phyloP scores from a whole-genome alignment of 495 filamentous ascomycete species.

The Parathielavia appendiculata region DNA sequence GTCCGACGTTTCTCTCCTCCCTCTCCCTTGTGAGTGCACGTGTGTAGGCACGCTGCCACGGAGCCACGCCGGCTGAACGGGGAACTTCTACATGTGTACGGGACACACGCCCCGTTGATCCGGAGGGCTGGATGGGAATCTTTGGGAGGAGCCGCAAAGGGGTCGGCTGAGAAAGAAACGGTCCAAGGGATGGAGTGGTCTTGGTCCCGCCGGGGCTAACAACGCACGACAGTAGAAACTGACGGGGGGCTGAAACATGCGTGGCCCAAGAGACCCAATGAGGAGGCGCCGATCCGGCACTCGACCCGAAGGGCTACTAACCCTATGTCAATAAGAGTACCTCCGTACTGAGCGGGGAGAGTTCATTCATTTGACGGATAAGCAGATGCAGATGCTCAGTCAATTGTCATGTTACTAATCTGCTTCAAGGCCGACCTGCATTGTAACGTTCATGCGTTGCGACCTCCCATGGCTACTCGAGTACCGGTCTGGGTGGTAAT shows the following conservation, averaged over 20 bases:
- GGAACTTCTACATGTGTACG: neutral
- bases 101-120: constrained; percentile 5
- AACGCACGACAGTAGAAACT: neutral
- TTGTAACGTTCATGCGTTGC: neutral
- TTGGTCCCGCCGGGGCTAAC: neutral
- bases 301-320: neutral
- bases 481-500: too few relatives aligned
- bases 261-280: constrained; percentile 10
- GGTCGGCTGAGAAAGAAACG: neutral
- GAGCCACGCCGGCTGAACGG: constrained; percentile 5
- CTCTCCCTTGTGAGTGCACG: neutral
- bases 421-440: neutral
- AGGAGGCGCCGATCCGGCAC: constrained; percentile 9
- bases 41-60: neutral
- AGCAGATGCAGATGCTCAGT: too few relatives aligned
- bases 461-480: too few relatives aligned
- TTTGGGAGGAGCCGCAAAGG: neutral
- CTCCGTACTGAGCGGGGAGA: neutral
- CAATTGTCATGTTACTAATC: too few relatives aligned
- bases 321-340: neutral
- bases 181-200: neutral
- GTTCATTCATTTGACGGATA: neutral
- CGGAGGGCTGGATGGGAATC: neutral
- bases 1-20: neutral
- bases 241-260: constrained; percentile 6